Evolutionary conservation across 345 rosid species (phyloP), one percentile per base, ranked within the genome.

Genomic region (Rhizophora apiculata): DNA sequence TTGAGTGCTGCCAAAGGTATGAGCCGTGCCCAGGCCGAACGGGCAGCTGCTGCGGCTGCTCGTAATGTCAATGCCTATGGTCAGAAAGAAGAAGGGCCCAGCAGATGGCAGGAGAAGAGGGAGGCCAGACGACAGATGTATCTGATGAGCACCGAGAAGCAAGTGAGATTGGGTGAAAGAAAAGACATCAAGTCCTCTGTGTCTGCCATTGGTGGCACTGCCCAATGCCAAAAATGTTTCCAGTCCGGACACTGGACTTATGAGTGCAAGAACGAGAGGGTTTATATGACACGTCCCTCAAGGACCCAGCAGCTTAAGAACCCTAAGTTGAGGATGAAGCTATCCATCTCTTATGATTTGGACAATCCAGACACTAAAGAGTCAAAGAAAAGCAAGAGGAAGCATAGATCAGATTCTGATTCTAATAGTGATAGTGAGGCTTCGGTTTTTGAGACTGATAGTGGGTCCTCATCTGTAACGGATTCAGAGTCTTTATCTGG

Each of bases 21-120:
- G 10, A 95, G 99, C 66, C 96, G 98, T 31, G 92, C 99, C 13
- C 99, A 95, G 87, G 99, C 99, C 0, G 99, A 95, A 68, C 71
- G 98, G 62, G 99, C 98, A 0, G 99, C 99, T 0, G 58, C 97
- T 30, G 99, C 99, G 1, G 99, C 99, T 2, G 91, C 96, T 0
- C 82, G 98, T 6, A 95, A 95, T 77, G 99, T 95, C 18, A 95
- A 95, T 75, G 98, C 98, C 5, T 92, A 95, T 54, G 99, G 99
- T 46, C 98, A 95, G 68, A 95, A 95, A 84, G 99, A 95, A 80
- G 99, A 95, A 85, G 99, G 99, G 68, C 99, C 98, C 0, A 95
- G 99, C 68, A 67, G 99, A 77, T 92, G 97, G 99, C 99, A 95
- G 78, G 99, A 95, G 87, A 95, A 95, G 65, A 82, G 99, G 69